phyloP scores from a whole-genome alignment of 2,329 filamentous ascomycete species.

The Monilinia laxa region DNA sequence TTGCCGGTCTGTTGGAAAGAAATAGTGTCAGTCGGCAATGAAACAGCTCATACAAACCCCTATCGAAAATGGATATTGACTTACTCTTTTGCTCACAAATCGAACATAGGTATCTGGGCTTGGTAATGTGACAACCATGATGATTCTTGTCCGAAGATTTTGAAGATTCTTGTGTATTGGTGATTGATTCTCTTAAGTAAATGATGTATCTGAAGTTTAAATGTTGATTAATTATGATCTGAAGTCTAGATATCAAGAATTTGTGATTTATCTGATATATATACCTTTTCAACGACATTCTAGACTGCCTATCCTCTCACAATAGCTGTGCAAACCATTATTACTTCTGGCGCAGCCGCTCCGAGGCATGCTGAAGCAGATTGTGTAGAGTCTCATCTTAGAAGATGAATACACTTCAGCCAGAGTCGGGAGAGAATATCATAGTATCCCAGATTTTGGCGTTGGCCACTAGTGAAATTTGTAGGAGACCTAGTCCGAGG shows the following conservation, averaged over 20 bases:
- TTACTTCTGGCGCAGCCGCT: neutral
- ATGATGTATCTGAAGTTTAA: neutral
- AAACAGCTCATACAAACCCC: neutral
- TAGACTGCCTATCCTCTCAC: neutral
- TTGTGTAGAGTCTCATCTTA: neutral
- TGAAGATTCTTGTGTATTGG: neutral
- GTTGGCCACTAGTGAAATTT: neutral
- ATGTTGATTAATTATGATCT: neutral
- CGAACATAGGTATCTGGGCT: conserved; percentile 2
- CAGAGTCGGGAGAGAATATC: neutral
- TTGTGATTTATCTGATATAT: neutral
- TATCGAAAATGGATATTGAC: neutral
- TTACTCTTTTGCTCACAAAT: conserved; percentile 11
- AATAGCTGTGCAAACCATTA: neutral
- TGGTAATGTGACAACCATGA: conserved; percentile 6
- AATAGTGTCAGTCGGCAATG: neutral
- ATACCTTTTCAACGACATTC: neutral
- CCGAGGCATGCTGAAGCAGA: neutral
- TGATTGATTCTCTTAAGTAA: neutral
- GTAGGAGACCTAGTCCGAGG: neutral
- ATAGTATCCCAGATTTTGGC: neutral
- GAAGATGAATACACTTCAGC: neutral
- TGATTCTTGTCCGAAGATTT: neutral
- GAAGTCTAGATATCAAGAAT: neutral
- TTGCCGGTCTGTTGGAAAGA: conserved; percentile 7